Conservation (phyloP, 768 basidiomycete species). For the Mrakia frigida region DNA sequence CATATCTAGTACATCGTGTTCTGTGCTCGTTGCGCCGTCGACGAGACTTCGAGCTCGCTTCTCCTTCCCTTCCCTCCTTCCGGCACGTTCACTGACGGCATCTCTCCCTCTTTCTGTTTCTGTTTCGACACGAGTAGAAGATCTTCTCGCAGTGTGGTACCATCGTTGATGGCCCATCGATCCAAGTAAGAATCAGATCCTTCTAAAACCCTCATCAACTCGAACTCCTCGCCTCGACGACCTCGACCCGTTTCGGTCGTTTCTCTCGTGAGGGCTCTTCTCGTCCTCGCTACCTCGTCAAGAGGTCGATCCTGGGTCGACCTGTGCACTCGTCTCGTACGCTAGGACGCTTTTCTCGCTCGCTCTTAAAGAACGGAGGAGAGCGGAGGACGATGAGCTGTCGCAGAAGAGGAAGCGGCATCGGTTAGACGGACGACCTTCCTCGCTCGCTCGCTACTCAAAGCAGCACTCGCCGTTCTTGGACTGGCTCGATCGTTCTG, state of each 20-base stretch:
- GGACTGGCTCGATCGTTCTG: neutral
- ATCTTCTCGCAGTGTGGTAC: conserved; percentile 25
- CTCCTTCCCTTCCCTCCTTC: neutral
- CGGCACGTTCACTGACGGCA: neutral
- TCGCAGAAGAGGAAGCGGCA: no score
- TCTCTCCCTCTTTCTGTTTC: neutral
- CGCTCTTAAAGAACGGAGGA: no score
- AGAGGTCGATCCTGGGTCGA: no score
- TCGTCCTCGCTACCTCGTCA: neutral
- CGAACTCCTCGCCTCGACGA: neutral
- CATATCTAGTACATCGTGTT: neutral
- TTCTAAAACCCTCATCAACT: no score
- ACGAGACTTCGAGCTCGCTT: neutral
- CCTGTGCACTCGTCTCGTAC: no score
- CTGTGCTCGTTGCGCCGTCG: neutral
- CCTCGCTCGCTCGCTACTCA: neutral
- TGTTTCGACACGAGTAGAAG: conserved; percentile 12
- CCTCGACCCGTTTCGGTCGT: neutral
- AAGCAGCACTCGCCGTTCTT: no score
- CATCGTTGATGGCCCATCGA: conserved; percentile 30
- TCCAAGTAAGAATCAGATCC: conserved; percentile 23
- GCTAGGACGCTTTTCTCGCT: no score
- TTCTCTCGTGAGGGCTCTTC: neutral
- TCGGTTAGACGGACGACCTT: no score
- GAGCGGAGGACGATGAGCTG: no score